These are phyloP conservation scores for Knoxdaviesia capensis DNA, from an alignment of 2,329 filamentous ascomycete species.

Conservation along the genomic window DNA sequence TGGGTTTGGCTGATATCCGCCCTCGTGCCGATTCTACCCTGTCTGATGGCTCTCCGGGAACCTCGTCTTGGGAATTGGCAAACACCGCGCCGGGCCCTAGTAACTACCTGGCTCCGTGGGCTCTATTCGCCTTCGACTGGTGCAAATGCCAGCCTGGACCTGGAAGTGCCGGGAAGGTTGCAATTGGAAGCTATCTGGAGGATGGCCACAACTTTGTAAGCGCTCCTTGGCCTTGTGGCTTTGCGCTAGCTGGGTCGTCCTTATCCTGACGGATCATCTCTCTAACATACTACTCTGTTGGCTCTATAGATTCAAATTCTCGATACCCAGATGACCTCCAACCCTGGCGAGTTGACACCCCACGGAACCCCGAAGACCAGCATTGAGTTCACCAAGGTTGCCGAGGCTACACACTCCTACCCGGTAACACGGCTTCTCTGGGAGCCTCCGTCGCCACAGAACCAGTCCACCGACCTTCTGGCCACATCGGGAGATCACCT, in stretches of 20 bases:
- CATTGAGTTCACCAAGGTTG: constrained; percentile 80
- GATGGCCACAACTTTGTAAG: constrained; percentile 94
- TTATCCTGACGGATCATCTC: neutral
- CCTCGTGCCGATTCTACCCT: constrained; percentile 68
- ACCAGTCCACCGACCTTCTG: constrained; percentile 84
- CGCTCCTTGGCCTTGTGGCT: constrained; percentile 3
- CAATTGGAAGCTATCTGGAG: constrained; percentile 88
- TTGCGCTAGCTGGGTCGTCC: no score
- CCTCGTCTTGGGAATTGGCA: constrained; percentile 43
- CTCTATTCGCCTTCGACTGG: constrained; percentile 95
- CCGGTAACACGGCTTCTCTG: constrained; percentile 88
- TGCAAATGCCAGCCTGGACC: constrained; percentile 86
- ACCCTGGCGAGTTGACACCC: constrained; percentile 42
- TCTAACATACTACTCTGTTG: constrained; percentile 1
- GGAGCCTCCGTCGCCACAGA: constrained; percentile 89
- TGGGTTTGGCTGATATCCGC: constrained; percentile 81
- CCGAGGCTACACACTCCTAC: constrained; percentile 94
- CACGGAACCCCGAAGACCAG: constrained; percentile 54
- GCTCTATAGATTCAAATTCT: constrained; percentile 78
- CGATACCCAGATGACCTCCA: constrained; percentile 59
- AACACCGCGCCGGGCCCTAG: constrained; percentile 53
- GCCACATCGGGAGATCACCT: constrained; percentile 92
- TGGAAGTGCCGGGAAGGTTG: constrained; percentile 74
- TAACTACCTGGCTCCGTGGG: constrained; percentile 88
- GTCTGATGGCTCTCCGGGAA: constrained; percentile 47